These are phyloP conservation scores for Sistotremastrum suecicum DNA, from an alignment of 768 basidiomycete genomes.

Conservation along the genomic window DNA sequence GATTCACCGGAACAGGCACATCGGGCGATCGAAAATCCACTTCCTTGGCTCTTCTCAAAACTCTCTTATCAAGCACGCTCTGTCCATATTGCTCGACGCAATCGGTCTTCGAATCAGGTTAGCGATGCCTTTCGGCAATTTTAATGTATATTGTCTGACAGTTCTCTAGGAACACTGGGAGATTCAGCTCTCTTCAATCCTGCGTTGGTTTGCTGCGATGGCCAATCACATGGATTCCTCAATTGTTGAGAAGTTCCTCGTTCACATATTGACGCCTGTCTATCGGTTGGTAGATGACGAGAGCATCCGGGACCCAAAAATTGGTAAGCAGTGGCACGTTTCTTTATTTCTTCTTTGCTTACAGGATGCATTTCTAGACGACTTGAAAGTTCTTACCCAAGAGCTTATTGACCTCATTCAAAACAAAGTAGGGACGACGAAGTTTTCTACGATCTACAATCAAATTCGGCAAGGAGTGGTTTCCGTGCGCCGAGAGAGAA, in stretches of 20 bases:
- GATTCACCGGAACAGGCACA: neutral
- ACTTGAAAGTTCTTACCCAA: slow-evolving; percentile 62
- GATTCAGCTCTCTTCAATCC: slow-evolving; percentile 60
- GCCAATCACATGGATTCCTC: slow-evolving; percentile 47
- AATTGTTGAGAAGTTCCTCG: slow-evolving; percentile 52
- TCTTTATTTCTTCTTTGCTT: neutral
- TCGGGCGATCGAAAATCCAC: slow-evolving; percentile 26
- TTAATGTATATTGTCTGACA: slow-evolving; percentile 2
- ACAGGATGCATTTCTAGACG: slow-evolving; percentile 33
- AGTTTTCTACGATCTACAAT: slow-evolving; percentile 69
- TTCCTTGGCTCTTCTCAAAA: slow-evolving; percentile 91
- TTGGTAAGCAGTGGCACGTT: slow-evolving; percentile 39
- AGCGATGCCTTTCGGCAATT: slow-evolving; percentile 10
- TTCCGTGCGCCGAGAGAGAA: slow-evolving; percentile 57
- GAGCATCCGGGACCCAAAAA: slow-evolving; percentile 58
- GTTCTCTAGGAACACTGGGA: slow-evolving; percentile 59
- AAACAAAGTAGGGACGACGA: slow-evolving; percentile 73
- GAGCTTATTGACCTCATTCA: slow-evolving; percentile 86
- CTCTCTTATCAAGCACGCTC: slow-evolving; percentile 78
- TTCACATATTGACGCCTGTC: slow-evolving; percentile 75
- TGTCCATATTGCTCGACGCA: slow-evolving; percentile 57
- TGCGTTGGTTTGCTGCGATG: slow-evolving; percentile 95
- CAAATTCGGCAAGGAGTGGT: slow-evolving; percentile 61
- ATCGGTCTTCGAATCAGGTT: slow-evolving; percentile 32
- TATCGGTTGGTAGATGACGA: slow-evolving; percentile 85